phyloP scores from a whole-genome alignment of 495 filamentous ascomycete species.

The Tuber borchii region DNA sequence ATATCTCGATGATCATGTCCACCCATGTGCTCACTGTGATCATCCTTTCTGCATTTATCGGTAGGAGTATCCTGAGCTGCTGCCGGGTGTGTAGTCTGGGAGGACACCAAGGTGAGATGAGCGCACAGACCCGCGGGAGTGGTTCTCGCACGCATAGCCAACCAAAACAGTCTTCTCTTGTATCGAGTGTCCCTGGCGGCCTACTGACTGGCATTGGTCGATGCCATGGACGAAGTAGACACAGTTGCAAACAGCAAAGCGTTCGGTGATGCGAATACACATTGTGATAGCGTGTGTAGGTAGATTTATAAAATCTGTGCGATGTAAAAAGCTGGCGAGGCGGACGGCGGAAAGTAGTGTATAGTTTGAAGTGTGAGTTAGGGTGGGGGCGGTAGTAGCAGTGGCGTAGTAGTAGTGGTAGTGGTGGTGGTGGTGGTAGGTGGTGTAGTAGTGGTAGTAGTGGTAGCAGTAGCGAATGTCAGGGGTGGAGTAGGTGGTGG shows the following conservation, averaged over 20 bases:
- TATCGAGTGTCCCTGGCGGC: conserved; percentile 61
- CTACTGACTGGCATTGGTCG: conserved; percentile 67
- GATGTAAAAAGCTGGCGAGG: background rate
- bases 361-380: background rate
- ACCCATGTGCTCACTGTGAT: background rate
- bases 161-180: conserved; percentile 74
- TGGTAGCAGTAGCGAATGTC: conserved; percentile 4
- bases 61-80: conserved; percentile 32
- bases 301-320: background rate
- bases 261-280: conserved; percentile 71
- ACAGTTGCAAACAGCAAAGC: conserved; percentile 76
- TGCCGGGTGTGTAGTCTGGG: conserved; percentile 23
- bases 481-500: conserved; percentile 1
- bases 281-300: conserved; percentile 46
- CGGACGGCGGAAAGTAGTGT: background rate
- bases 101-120: conserved; percentile 31
- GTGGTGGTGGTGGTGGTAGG: background rate
- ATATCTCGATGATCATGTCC: conserved; percentile 7
- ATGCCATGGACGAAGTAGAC: conserved; percentile 76
- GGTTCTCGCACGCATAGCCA: conserved; percentile 63
- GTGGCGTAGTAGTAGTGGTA: conserved; percentile 7
- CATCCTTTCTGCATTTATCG: conserved; percentile 10
- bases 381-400: background rate
- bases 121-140: conserved; percentile 26
- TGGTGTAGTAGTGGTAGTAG: background rate